Percentiles rank a stretch among this genome's conserved stretches.
Conservation (phyloP, 78 protist species). For the Pelomyxa schiedti region DNA sequence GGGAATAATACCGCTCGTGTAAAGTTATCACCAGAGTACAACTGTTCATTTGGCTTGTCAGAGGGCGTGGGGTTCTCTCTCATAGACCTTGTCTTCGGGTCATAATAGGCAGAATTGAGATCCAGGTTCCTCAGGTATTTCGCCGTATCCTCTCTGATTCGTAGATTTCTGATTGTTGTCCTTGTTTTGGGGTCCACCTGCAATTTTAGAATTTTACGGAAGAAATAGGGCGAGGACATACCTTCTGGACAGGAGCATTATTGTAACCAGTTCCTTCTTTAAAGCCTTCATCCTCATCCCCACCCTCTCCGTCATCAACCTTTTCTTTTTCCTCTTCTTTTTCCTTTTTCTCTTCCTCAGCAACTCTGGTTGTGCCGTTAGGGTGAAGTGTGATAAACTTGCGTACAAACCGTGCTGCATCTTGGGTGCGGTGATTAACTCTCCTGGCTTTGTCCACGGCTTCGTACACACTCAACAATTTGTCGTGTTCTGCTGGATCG, state of each 20-base stretch:
- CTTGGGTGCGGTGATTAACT: background rate
- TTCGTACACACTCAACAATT: background rate
- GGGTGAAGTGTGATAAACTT: too few species aligned
- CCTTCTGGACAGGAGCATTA: constrained; percentile 26
- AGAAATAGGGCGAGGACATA: too few species aligned
- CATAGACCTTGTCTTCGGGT: constrained; percentile 96
- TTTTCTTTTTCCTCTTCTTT: constrained; percentile 6
- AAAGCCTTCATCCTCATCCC: constrained; percentile 19
- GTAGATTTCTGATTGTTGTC: constrained; percentile 68
- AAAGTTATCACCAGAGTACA: constrained; percentile 76
- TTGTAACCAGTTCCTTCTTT: constrained; percentile 21
- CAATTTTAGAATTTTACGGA: background rate
- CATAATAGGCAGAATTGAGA: constrained; percentile 88
- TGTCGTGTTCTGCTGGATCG: constrained; percentile 41
- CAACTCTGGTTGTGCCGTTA: background rate
- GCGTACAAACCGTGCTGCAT: too few species aligned
- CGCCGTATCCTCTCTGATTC: constrained; percentile 93
- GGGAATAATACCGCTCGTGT: constrained; percentile 45
- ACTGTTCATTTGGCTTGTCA: background rate
- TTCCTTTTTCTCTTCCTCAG: background rate
- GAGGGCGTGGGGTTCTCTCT: constrained; percentile 75
- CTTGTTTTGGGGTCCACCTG: constrained; percentile 54
- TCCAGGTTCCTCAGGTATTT: constrained; percentile 91
- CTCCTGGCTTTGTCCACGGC: background rate
- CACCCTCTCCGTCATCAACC: constrained; percentile 11